Base-by-base conservation (phyloP, 768 basidiomycete species). In the Baorangia bicolor region DNA sequence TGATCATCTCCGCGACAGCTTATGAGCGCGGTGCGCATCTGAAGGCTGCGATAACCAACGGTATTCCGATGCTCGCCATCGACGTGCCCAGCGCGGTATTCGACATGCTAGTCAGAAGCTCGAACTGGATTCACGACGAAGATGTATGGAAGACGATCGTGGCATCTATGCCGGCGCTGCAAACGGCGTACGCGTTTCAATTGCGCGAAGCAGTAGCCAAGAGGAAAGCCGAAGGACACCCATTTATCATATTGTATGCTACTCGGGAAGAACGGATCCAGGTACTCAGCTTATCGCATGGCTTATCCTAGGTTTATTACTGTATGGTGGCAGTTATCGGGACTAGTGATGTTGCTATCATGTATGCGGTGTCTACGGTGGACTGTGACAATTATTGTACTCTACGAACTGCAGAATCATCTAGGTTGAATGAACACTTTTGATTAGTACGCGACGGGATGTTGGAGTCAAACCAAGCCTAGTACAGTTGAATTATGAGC, bases 91-190 rank as follows among this genome's bases (percentile, higher is more conserved):
- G 78, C 0, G 55, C 73, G 8, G 78, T 83, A 2, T 91, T 91
- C 58, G 87, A 90, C 44, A 63, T 75, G 2, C 80, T 93, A 76
- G 76, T 78, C 28, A 79, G 75, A 64, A 82, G 69, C 34, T 65
- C 82, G 4, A 67, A 73, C 16, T 92, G 91, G 91, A 70, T 91
- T 25, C 78, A 78, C 5, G 88, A 90, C 56, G 91, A 93, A 41
- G 88, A 92, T 37, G 75, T 77, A 0, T 90, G 91, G 88, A 87
- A 84, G 69, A 56, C 74, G 2, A 76, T 91, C 37, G 65, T 77
- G 8, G 73, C 77, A 0, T 68, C 70, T 10, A 87, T 90, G 68
- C 83, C 86, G 1, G 71, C 78, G 27, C 77, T 81, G 42, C 80
- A 82, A 49, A 74, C 80, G 8, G 77, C 79, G 3, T 91, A 91